Evolutionary conservation across 495 filamentous ascomycete genomes (phyloP), one percentile per base, ranked within the genome.

Genomic region (Penicillium malachiteum): DNA sequence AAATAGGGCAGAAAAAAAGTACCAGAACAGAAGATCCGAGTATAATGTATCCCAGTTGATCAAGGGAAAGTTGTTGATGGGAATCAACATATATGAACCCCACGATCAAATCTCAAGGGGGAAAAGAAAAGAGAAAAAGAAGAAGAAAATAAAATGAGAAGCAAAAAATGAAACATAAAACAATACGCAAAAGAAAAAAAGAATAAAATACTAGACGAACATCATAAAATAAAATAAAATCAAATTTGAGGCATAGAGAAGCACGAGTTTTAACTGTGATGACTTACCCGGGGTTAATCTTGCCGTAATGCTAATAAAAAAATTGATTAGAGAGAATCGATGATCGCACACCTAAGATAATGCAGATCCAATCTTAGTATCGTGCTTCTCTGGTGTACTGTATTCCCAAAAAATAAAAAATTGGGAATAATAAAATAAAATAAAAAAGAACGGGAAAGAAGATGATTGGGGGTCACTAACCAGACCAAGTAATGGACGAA

Each of bases 381-480:
- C n/a, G 4, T 26, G 21, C 2, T 26, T 4, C 4, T 26, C 21
- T 2, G 21, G 1, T 26, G 21, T 26, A 26, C 21, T 26, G 21
- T 26, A 26, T 26, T 26, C 21, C 21, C 21, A 26, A 26, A 26
- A 26, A 26, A 26, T 26, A 26, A n/a, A n/a, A n/a, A n/a, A n/a
- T n/a, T n/a, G 33, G 33, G 33, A 34, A 37, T 13, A 1, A 37
- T 13, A 37, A 37, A 37, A 9, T 3, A 3, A 13, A 13, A 37
- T 47, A 52, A 48, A 21, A 13, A 21, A 48, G 35, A 40, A 51
- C 54, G 21, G 39, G 50, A 38, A 52, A 30, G 7, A 55, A n/a
- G 37, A 37, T 59, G 57, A 59, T 59, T 59, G 57, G 57, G 16
- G 34, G 42, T 59, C 26, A 10, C 13, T 16, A 43, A 60, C 41